A percentile compares a stretch with the other conserved stretches of the same genome.
Evolutionary conservation across 805 yeast species (phyloP).

Genomic region (Candida fluviatilis): DNA sequence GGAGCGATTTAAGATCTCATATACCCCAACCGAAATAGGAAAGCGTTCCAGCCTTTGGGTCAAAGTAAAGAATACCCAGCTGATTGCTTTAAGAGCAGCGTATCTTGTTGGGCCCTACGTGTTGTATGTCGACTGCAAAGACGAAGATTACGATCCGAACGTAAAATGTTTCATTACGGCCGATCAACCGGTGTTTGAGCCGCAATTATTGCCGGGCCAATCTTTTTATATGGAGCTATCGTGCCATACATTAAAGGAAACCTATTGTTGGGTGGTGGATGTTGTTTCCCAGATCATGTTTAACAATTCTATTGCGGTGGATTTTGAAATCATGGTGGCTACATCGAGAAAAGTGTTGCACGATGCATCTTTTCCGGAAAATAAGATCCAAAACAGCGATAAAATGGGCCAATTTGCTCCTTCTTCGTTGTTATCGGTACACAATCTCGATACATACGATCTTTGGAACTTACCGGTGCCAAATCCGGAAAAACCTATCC

Average conservation of each 20-base stretch:
- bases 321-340: constrained; percentile 59
- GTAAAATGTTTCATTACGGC: constrained; percentile 59
- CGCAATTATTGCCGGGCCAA: constrained; percentile 69
- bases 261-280: constrained; percentile 75
- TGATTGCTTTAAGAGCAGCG: constrained; percentile 72
- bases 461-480: constrained; percentile 71
- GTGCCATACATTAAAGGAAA: constrained; percentile 55
- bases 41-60: constrained; percentile 35
- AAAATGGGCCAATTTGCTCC: constrained; percentile 25
- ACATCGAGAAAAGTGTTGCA: constrained; percentile 36
- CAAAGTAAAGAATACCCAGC: constrained; percentile 67
- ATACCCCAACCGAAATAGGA: constrained; percentile 28
- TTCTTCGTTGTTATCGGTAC: constrained; percentile 38
- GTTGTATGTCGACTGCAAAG: constrained; percentile 76
- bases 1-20: constrained; percentile 51
- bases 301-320: constrained; percentile 61
- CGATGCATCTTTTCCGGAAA: constrained; percentile 22
- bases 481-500: constrained; percentile 53
- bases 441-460: constrained; percentile 56
- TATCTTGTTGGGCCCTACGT: constrained; percentile 87
- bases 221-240: constrained; percentile 56
- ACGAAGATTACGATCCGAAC: constrained; percentile 57
- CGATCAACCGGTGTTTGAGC: constrained; percentile 73
- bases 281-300: constrained; percentile 78
- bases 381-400: constrained; percentile 17